A percentile compares a stretch with the other conserved stretches of the same genome.
These are phyloP conservation scores for Goffeauzyma gilvescens DNA, from an alignment of 768 basidiomycete genomes.

Conservation along the genomic window DNA sequence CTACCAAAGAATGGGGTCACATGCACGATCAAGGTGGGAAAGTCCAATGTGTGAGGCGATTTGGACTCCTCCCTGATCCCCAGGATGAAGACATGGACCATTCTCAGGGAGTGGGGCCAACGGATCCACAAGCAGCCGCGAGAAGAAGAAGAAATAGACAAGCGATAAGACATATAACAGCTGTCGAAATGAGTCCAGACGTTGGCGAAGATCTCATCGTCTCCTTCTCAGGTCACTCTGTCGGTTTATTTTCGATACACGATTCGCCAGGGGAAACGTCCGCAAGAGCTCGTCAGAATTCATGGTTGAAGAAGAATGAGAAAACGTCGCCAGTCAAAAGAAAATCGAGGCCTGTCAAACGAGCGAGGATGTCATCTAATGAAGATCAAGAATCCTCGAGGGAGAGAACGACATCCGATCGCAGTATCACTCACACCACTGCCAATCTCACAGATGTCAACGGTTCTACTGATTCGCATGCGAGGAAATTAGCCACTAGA, in stretches of 20 bases:
- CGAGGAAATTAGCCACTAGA: no score
- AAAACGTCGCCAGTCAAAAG: no score
- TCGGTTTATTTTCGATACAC: conserved; percentile 23
- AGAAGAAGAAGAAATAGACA: conserved; percentile 32
- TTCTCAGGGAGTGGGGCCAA: background rate
- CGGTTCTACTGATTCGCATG: no score
- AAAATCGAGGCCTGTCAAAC: no score
- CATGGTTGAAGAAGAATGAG: no score
- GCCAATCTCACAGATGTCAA: no score
- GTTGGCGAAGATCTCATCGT: conserved; percentile 26
- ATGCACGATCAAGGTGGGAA: conserved; percentile 38
- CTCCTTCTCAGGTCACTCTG: conserved; percentile 6
- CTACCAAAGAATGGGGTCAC: conserved; percentile 54
- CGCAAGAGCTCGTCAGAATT: background rate
- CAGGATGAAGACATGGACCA: conserved; percentile 17
- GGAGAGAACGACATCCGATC: no score
- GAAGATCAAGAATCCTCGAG: no score
- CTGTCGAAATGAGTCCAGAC: conserved; percentile 29
- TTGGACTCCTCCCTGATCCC: conserved; percentile 38
- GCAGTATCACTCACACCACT: no score
- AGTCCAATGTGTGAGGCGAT: conserved; percentile 63
- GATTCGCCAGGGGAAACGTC: conserved; percentile 16
- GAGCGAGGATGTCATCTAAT: no score
- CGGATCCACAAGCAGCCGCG: background rate
- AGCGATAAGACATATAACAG: conserved; percentile 26